Conservation (phyloP, 2,329 filamentous ascomycete genomes). For the Xylariaceae sp. region DNA sequence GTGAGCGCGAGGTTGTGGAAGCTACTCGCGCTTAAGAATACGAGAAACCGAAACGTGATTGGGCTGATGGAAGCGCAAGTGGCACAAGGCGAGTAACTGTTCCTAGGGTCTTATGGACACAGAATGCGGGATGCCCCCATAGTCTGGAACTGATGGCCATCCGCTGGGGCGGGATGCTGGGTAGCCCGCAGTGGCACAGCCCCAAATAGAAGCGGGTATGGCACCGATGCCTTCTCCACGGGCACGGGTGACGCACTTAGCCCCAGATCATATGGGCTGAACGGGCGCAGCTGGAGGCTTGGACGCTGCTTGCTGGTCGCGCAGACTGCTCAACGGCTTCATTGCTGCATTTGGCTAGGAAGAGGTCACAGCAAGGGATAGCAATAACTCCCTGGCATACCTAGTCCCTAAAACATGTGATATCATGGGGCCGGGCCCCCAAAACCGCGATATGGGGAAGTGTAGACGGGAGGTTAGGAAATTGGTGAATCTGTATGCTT, state of each 20-base stretch:
- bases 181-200: neutral
- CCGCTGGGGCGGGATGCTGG: neutral
- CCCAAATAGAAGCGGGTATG: neutral
- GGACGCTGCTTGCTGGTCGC: neutral
- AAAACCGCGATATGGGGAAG: too few species aligned
- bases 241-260: conserved; percentile 3
- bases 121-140: neutral
- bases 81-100: conserved; percentile 9
- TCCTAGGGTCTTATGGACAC: conserved; percentile 2
- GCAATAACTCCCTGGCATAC: too few species aligned
- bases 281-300: conserved; percentile 5
- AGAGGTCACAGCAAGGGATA: neutral
- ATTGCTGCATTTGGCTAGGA: neutral
- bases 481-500: too few species aligned
- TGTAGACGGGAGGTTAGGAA: too few species aligned
- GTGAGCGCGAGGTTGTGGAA: neutral
- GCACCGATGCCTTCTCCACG: neutral
- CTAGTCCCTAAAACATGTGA: too few species aligned
- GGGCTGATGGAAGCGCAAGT: conserved; percentile 5
- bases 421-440: too few species aligned
- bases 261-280: conserved; percentile 4
- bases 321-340: neutral
- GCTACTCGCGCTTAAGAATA: conserved; percentile 13
- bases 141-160: neutral
- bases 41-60: neutral